Percentiles rank a stretch among this genome's conserved stretches.
phyloP scores from a whole-genome alignment of 192 early-diverging fungal genomes.

The Rhizoclosmatium globosum region DNA sequence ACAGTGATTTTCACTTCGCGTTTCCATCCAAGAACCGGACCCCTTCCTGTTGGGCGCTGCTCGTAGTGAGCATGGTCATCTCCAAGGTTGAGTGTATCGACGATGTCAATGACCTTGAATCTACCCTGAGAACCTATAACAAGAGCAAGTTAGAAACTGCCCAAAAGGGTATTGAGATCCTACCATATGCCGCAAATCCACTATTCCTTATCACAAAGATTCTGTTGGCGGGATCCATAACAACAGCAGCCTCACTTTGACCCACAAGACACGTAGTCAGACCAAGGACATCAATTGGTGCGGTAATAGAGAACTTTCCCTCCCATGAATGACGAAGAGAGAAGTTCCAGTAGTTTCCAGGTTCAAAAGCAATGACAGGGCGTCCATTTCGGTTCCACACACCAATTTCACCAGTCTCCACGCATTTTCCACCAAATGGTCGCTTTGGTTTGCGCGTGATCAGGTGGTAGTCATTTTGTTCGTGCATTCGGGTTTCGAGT shows the following conservation, averaged over 20 bases:
- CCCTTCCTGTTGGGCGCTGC: slow-evolving; percentile 8
- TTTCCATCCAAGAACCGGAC: slow-evolving; percentile 50
- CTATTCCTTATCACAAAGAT: slow-evolving; percentile 57
- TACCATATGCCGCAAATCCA: slow-evolving; percentile 57
- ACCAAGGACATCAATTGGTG: slow-evolving; percentile 47
- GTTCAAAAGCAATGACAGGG: slow-evolving; percentile 47
- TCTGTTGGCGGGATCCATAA: slow-evolving; percentile 54
- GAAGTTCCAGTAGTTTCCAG: slow-evolving; percentile 56
- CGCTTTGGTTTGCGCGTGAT: slow-evolving; percentile 44
- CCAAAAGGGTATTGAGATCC: too few relatives aligned
- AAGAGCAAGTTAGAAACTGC: slow-evolving; percentile 45
- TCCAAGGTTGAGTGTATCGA: slow-evolving; percentile 58
- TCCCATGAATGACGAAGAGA: slow-evolving; percentile 42
- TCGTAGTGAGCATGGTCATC: slow-evolving; percentile 49
- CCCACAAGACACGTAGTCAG: slow-evolving; percentile 56
- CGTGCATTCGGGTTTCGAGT: slow-evolving; percentile 49
- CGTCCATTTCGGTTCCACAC: slow-evolving; percentile 47
- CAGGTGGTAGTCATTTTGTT: slow-evolving; percentile 42
- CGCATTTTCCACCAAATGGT: slow-evolving; percentile 36
- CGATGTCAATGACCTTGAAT: slow-evolving; percentile 48
- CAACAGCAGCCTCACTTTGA: slow-evolving; percentile 53
- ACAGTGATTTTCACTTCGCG: slow-evolving; percentile 45
- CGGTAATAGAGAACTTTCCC: slow-evolving; percentile 42
- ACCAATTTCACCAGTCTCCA: slow-evolving; percentile 54
- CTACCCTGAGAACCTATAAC: slow-evolving; percentile 46